Evolutionary conservation across 495 filamentous ascomycete genomes (phyloP).

Genomic region (Xylaria curta): DNA sequence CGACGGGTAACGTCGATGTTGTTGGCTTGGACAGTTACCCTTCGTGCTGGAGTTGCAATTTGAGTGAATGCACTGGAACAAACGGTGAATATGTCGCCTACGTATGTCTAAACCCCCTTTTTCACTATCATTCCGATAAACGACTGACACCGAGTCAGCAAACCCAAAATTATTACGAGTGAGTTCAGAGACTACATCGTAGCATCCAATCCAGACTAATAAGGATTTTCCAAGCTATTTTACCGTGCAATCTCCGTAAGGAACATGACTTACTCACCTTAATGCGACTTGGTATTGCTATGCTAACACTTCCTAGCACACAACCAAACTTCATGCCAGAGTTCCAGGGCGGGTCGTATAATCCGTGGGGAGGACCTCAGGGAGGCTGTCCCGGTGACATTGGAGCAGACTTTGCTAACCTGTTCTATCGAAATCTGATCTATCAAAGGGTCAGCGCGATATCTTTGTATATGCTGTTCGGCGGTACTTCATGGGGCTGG

Average conservation of each 20-base stretch:
- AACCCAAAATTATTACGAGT: conserved; percentile 52
- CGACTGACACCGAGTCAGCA: conserved; percentile 26
- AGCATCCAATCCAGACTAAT: not conserved
- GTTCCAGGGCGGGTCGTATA: conserved; percentile 69
- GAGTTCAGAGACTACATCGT: not conserved
- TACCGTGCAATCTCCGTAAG: conserved; percentile 42
- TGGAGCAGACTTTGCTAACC: conserved; percentile 60
- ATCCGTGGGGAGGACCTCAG: conserved; percentile 65
- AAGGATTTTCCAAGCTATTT: conserved; percentile 8
- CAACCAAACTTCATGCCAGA: conserved; percentile 66
- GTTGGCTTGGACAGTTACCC: conserved; percentile 66
- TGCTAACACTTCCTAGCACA: conserved; percentile 33
- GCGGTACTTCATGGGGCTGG: conserved; percentile 64
- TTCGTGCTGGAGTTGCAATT: conserved; percentile 66
- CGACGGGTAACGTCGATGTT: conserved; percentile 63
- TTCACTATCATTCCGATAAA: not conserved
- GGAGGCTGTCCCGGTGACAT: conserved; percentile 55
- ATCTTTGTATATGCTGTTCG: conserved; percentile 61
- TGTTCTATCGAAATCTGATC: conserved; percentile 64
- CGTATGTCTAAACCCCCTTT: conserved; percentile 32
- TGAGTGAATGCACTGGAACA: conserved; percentile 58
- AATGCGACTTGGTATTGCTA: not conserved
- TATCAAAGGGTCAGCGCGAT: conserved; percentile 52
- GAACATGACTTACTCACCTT: not conserved
- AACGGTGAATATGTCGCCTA: conserved; percentile 63